Percentiles rank a stretch among this genome's conserved stretches.
phyloP scores from a whole-genome alignment of 2,329 filamentous ascomycete species.

The Coniochaeta sp. region DNA sequence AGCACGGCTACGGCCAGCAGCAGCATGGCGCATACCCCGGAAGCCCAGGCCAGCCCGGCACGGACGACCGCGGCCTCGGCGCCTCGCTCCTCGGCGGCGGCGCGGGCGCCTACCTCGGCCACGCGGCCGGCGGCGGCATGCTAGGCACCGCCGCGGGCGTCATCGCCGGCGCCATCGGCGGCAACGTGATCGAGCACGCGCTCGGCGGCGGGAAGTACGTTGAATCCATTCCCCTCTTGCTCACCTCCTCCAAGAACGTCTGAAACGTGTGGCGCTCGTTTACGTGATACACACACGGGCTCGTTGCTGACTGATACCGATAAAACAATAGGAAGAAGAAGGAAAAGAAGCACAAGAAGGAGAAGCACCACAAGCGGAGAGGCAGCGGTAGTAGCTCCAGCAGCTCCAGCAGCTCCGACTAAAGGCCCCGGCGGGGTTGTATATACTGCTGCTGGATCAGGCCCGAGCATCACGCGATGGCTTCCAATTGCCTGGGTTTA shows the following conservation, averaged over 20 bases:
- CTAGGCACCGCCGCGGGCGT: conserved; percentile 1
- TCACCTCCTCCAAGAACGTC: not conserved
- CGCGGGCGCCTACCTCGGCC: conserved; percentile 2
- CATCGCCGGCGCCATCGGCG: conserved; percentile 1
- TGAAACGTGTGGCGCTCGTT: not conserved
- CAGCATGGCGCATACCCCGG: not conserved
- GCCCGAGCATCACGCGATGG: no score
- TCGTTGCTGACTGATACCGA: no score
- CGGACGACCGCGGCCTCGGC: conserved; percentile 6
- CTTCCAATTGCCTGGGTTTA: not conserved
- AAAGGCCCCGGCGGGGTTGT: not conserved
- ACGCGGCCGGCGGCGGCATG: conserved; percentile 1
- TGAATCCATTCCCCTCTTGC: not conserved
- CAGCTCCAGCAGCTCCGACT: not conserved
- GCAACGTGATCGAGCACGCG: conserved; percentile 2
- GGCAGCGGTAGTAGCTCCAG: conserved; percentile 1
- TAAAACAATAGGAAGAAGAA: not conserved
- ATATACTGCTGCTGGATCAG: not conserved
- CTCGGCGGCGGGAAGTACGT: conserved; percentile 6
- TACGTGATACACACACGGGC: no score
- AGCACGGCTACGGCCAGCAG: not conserved
- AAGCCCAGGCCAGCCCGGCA: not conserved
- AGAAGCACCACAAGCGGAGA: conserved; percentile 5
- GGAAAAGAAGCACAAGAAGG: conserved; percentile 6
- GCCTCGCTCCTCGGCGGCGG: conserved; percentile 22